Percentiles rank a stretch among this genome's conserved stretches.
These are phyloP conservation scores for Ophiocordyceps unilateralis DNA, from an alignment of 2,329 filamentous ascomycete genomes.

Conservation along the genomic window DNA sequence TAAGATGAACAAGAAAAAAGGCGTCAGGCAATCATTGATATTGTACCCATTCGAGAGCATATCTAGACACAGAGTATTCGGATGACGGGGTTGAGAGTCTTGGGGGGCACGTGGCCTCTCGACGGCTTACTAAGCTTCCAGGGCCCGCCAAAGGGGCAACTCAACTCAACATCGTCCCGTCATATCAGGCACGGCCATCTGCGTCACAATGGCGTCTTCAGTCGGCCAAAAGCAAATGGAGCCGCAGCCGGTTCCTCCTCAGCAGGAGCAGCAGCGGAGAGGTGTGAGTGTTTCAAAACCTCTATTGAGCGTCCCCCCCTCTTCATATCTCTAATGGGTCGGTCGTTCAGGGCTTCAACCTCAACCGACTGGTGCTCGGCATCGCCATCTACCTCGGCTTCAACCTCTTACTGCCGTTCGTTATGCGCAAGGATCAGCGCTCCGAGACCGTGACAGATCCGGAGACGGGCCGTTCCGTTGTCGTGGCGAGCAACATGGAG, in stretches of 20 bases:
- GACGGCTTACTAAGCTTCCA: neutral
- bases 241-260: neutral
- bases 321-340: too few species aligned
- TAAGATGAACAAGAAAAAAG: too few species aligned
- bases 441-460: constrained; percentile 31
- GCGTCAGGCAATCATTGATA: too few species aligned
- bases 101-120: neutral
- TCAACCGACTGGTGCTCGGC: constrained; percentile 32
- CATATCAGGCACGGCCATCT: neutral
- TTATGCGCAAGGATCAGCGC: constrained; percentile 28
- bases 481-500: constrained; percentile 34
- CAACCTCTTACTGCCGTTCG: constrained; percentile 38
- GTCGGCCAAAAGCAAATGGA: neutral
- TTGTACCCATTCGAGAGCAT: too few species aligned
- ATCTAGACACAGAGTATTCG: too few species aligned
- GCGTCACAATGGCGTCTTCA: neutral
- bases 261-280: constrained; percentile 2
- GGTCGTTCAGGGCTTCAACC: constrained; percentile 15
- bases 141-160: neutral
- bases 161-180: neutral
- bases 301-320: too few species aligned
- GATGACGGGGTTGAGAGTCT: neutral
- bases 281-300: constrained; percentile 2
- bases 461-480: constrained; percentile 29
- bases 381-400: constrained; percentile 39